A percentile compares a stretch with the other conserved stretches of the same genome.
phyloP scores from a whole-genome alignment of 1,139 yeast genomes.

The Kluyveromyces sp. region DNA sequence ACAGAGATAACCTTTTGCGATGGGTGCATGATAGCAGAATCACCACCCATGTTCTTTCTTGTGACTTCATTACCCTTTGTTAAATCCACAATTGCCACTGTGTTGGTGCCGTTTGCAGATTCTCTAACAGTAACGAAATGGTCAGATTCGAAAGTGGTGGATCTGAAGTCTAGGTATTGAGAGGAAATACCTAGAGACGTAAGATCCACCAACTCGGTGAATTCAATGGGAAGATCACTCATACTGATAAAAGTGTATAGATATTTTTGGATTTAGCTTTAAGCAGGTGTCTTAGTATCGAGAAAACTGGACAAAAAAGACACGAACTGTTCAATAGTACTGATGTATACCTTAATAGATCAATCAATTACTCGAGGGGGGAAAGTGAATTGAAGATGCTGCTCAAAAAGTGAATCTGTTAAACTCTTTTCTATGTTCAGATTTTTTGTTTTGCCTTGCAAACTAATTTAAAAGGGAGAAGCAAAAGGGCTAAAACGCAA shows the following conservation, averaged over 20 bases:
- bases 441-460: too few species aligned
- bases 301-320: too few species aligned
- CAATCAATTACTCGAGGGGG: too few species aligned
- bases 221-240: slow-evolving; percentile 87
- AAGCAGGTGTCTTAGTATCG: not conserved
- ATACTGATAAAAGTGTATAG: slow-evolving; percentile 12
- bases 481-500: too few species aligned
- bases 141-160: slow-evolving; percentile 92
- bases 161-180: slow-evolving; percentile 79
- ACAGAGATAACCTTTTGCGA: slow-evolving; percentile 78
- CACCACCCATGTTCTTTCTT: slow-evolving; percentile 94
- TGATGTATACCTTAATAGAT: too few species aligned
- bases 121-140: slow-evolving; percentile 86
- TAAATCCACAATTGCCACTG: slow-evolving; percentile 88
- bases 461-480: too few species aligned
- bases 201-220: slow-evolving; percentile 88
- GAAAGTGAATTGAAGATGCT: too few species aligned
- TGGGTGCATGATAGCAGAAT: slow-evolving; percentile 96
- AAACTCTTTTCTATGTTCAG: too few species aligned
- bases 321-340: too few species aligned
- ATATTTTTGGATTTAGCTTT: not conserved
- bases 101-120: slow-evolving; percentile 62
- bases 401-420: too few species aligned
- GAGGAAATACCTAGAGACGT: slow-evolving; percentile 79
- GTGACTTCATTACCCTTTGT: slow-evolving; percentile 65